These are phyloP conservation scores for Lactarius deliciosus DNA, from an alignment of 768 basidiomycete species.

Conservation along the genomic window DNA sequence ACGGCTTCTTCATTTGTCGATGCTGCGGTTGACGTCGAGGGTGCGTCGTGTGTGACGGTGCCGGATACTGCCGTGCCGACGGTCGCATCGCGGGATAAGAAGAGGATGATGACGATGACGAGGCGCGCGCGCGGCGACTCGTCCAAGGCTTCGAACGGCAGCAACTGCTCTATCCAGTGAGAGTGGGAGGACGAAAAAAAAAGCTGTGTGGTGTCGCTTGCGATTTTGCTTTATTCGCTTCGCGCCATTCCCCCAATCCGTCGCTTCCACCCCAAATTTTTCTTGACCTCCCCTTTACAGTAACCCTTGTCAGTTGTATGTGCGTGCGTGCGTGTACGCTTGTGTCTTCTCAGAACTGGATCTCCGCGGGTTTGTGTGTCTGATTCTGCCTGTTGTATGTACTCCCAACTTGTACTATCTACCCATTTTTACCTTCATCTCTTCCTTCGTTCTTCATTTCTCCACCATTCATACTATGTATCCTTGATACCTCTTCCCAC, in stretches of 20 bases:
- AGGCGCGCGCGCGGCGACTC: constrained; percentile 19
- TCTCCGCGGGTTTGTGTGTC: not conserved
- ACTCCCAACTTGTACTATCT: not conserved
- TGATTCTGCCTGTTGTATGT: not conserved
- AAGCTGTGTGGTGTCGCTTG: not conserved
- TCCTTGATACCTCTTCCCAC: not conserved
- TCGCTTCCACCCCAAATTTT: not conserved
- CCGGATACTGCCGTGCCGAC: not conserved
- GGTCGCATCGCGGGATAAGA: constrained; percentile 4
- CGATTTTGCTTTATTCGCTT: not conserved
- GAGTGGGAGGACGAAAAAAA: not conserved
- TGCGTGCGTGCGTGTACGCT: not conserved
- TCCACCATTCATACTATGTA: not conserved
- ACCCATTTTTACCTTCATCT: not conserved
- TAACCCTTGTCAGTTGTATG: not conserved
- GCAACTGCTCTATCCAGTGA: constrained; percentile 24
- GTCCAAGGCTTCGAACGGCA: constrained; percentile 6
- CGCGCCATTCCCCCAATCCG: not conserved
- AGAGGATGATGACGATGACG: constrained; percentile 3
- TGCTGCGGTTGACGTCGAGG: not conserved
- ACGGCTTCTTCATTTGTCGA: not conserved
- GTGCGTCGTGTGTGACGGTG: not conserved
- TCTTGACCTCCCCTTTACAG: not conserved
- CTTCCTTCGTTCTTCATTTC: not conserved
- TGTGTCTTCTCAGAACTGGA: not conserved